These are phyloP conservation scores for Eucalyptus microcorys DNA, from an alignment of 345 rosid genomes.

Conservation along the genomic window DNA sequence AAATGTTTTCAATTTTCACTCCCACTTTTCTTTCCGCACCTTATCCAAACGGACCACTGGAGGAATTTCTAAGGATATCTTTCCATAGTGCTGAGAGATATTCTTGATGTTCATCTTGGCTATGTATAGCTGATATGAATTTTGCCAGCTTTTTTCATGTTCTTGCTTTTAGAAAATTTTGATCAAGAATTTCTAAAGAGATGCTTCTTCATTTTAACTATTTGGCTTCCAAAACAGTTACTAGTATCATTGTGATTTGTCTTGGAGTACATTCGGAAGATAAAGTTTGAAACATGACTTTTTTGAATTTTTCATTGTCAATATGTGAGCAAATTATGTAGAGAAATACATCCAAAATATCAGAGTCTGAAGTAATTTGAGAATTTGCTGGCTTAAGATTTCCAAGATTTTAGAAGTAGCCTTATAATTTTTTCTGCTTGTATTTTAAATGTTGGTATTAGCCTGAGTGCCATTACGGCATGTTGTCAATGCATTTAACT, in stretches of 20 bases:
- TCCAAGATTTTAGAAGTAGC: background rate
- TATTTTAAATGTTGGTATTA: background rate
- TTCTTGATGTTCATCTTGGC: background rate
- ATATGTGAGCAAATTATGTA: background rate
- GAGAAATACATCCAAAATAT: background rate
- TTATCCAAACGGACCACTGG: background rate
- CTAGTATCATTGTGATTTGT: background rate
- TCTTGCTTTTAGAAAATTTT: background rate
- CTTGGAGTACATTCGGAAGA: background rate
- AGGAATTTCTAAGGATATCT: background rate
- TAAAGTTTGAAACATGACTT: background rate
- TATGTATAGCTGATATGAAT: background rate
- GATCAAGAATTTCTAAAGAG: background rate
- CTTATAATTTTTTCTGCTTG: background rate
- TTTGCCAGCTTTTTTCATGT: background rate
- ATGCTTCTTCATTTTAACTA: background rate
- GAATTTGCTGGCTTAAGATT: background rate
- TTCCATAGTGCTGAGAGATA: background rate
- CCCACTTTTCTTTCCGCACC: background rate
- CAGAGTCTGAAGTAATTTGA: background rate
- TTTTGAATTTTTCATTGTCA: background rate
- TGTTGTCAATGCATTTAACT: background rate
- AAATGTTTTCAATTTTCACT: background rate
- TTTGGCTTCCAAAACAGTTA: background rate
- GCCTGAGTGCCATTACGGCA: background rate